Evolutionary conservation across 2,329 filamentous ascomycete genomes (phyloP).

Genomic region (Trichophaea hybrida): DNA sequence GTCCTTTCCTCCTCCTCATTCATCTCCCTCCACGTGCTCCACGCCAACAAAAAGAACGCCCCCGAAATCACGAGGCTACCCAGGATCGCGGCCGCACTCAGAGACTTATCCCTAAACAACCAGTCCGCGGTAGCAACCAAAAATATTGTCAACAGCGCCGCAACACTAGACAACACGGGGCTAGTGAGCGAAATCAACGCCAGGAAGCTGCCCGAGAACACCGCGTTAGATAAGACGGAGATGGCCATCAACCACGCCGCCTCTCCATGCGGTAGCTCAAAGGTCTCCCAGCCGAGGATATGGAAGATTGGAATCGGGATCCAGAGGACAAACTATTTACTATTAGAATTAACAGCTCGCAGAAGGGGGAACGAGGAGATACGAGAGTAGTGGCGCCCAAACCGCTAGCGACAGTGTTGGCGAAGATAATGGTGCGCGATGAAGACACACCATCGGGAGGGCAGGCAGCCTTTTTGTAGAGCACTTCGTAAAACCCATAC

Average conservation of each 20-base stretch:
- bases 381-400: slow-evolving; percentile 72
- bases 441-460: slow-evolving; percentile 77
- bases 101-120: slow-evolving; percentile 58
- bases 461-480: slow-evolving; percentile 88
- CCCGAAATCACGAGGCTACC: slow-evolving; percentile 79
- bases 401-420: slow-evolving; percentile 76
- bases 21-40: slow-evolving; percentile 89
- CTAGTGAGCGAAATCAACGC: slow-evolving; percentile 86
- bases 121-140: slow-evolving; percentile 75
- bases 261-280: slow-evolving; percentile 63
- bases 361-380: neutral
- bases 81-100: slow-evolving; percentile 58
- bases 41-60: slow-evolving; percentile 76
- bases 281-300: slow-evolving; percentile 60
- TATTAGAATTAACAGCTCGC: neutral
- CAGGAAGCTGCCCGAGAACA: slow-evolving; percentile 83
- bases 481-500: slow-evolving; percentile 91
- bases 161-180: slow-evolving; percentile 82
- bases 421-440: slow-evolving; percentile 86
- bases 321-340: slow-evolving; percentile 55
- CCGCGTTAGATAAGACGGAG: slow-evolving; percentile 71
- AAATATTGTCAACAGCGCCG: slow-evolving; percentile 89
- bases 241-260: slow-evolving; percentile 68
- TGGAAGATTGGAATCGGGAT: slow-evolving; percentile 79
- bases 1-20: slow-evolving; percentile 52